Conservation (phyloP, 805 yeast genomes). For the Grigorovia transvaalensis region DNA sequence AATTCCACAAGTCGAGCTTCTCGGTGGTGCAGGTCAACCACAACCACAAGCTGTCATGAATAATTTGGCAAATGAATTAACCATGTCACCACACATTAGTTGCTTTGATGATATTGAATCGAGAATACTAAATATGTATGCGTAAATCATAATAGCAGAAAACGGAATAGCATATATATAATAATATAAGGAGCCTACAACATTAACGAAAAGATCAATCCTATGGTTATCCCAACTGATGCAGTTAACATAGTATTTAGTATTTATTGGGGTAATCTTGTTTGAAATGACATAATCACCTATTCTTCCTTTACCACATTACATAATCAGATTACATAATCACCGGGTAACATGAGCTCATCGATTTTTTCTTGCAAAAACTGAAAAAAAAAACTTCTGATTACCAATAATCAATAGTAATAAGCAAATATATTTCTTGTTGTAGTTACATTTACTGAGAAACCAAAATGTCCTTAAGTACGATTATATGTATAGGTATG, state of each 20-base stretch:
- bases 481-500: constrained; percentile 50
- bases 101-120: constrained; percentile 52
- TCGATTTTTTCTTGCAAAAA: background rate
- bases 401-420: background rate
- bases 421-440: no score
- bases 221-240: no score
- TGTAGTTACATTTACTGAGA: background rate
- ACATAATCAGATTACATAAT: background rate
- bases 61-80: constrained; percentile 64
- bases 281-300: no score
- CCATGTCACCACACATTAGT: constrained; percentile 44
- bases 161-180: no score
- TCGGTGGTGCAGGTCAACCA: constrained; percentile 47
- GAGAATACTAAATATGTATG: constrained; percentile 34
- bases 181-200: no score
- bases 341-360: background rate
- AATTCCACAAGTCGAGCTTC: constrained; percentile 4
- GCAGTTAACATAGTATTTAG: no score
- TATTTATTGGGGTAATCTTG: no score
- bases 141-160: background rate
- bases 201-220: no score
- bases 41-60: constrained; percentile 52
- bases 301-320: background rate
- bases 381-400: background rate
- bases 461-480: constrained; percentile 28